phyloP scores from a whole-genome alignment of 345 rosid species.

The Bruguiera sexangula region DNA sequence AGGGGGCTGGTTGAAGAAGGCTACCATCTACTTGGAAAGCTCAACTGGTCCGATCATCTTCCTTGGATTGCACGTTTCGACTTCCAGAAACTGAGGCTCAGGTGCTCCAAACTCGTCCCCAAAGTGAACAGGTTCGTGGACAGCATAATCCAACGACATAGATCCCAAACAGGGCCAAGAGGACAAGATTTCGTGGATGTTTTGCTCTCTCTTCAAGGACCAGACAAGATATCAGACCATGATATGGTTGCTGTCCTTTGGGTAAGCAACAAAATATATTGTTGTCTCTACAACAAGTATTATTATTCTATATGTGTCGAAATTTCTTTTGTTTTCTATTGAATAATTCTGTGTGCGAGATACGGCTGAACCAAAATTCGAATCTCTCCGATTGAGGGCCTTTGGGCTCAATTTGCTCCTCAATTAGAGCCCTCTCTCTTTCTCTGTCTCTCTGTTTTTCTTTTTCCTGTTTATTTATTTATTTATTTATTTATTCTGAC shows the following conservation, averaged over 20 bases:
- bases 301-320: no score
- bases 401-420: no score
- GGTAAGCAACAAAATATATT: slow-evolving; percentile 26
- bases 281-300: background rate
- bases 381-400: no score
- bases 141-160: slow-evolving; percentile 42
- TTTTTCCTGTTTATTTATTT: no score
- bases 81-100: slow-evolving; percentile 37
- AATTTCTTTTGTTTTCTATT: background rate
- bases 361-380: no score
- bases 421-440: no score
- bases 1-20: slow-evolving; percentile 47
- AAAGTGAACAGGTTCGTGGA: slow-evolving; percentile 44
- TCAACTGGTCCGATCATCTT: slow-evolving; percentile 56
- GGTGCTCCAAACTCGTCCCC: slow-evolving; percentile 44
- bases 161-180: slow-evolving; percentile 7
- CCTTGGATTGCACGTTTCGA: slow-evolving; percentile 47
- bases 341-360: background rate
- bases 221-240: slow-evolving; percentile 31
- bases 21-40: slow-evolving; percentile 41
- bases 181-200: slow-evolving; percentile 45
- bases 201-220: slow-evolving; percentile 35
- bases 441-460: no score
- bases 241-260: slow-evolving; percentile 53
- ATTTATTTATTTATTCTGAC: no score